A percentile compares a stretch with the other conserved stretches of the same genome.
Conservation (phyloP, 257 asterid genomes). For the Ilex asprella region DNA sequence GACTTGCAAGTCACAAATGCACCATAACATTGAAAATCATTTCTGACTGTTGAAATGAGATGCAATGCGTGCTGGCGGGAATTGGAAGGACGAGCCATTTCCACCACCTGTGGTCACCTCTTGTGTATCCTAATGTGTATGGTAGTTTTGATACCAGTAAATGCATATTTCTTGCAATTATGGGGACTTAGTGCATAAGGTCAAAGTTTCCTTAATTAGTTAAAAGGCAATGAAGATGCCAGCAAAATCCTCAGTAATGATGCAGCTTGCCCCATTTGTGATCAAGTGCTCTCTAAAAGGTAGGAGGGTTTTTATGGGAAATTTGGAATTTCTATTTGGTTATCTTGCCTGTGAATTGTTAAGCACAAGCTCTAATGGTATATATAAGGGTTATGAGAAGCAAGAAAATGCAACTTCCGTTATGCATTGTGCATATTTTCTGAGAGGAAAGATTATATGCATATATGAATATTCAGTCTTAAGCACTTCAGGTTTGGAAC, state of each 20-base stretch:
- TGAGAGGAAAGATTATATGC: too few species aligned
- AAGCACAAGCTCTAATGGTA: too few species aligned
- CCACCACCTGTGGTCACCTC: conserved; percentile 95
- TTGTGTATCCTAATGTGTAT: conserved; percentile 53
- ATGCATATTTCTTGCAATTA: background rate
- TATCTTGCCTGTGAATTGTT: too few species aligned
- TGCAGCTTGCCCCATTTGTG: conserved; percentile 94
- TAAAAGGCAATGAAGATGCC: conserved; percentile 85
- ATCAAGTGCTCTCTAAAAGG: conserved; percentile 98
- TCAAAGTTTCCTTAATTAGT: conserved; percentile 42
- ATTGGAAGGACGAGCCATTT: conserved; percentile 80
- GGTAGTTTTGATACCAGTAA: background rate
- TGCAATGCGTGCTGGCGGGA: conserved; percentile 98
- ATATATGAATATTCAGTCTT: background rate
- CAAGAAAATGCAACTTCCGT: too few species aligned
- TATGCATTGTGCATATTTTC: too few species aligned
- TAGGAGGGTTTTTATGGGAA: conserved; percentile 11
- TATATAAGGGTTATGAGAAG: too few species aligned
- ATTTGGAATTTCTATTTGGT: too few species aligned
- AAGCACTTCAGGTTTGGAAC: background rate
- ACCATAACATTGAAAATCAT: background rate
- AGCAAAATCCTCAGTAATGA: conserved; percentile 73
- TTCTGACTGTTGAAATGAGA: conserved; percentile 53
- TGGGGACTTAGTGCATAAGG: conserved; percentile 10
- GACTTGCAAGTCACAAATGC: too few species aligned